Evolutionary conservation across 306 rosid genomes (phyloP), one percentile per base, ranked within the genome.

Genomic region (Lithocarpus polystachyus): DNA sequence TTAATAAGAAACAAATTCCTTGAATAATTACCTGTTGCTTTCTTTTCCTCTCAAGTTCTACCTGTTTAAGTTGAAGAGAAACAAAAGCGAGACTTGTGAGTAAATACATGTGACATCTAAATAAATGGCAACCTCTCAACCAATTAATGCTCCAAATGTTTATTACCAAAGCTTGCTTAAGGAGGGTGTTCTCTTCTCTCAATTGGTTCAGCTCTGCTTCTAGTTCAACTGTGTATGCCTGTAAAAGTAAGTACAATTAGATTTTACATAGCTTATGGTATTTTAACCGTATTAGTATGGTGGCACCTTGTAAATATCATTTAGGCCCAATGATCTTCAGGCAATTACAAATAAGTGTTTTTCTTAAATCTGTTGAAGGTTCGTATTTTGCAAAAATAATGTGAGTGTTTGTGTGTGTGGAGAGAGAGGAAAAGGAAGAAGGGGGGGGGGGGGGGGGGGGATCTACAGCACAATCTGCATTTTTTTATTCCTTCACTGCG

Each of bases 171-270:
- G 93, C 88, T 31, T 89, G 93, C 80, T 89, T 92, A 19, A 94
- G 95, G 64, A 89, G 88, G 35, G 87, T 33, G 64, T 94, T 94
- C 68, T 92, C 95, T 51, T 91, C 93, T 77, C 82, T 86, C 56
- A 94, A 61, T 43, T 89, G 95, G 87, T 91, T 92, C 73, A 92
- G 79, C 79, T 92, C 99, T 43, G 94, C 95, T 90, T 94, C 97
- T 57, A 94, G 75, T 68, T 94, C 99, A 68, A 92, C 94, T 1
- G 97, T 94, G 75, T 94, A 94, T 14, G 99, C 99, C 99, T 94
- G 85, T 56, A 56, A 48, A 17, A 62, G 6, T 15, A 59, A 22
- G 5, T 4, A 3, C 15, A 74, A 31, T n/a, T 6, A 35, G 56
- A 37, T 31, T 43, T 9, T 33, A 33, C 15, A 67, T 62, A 26